Evolutionary conservation across 257 asterid genomes (phyloP).

Genomic region (Salvia miltiorrhiza): DNA sequence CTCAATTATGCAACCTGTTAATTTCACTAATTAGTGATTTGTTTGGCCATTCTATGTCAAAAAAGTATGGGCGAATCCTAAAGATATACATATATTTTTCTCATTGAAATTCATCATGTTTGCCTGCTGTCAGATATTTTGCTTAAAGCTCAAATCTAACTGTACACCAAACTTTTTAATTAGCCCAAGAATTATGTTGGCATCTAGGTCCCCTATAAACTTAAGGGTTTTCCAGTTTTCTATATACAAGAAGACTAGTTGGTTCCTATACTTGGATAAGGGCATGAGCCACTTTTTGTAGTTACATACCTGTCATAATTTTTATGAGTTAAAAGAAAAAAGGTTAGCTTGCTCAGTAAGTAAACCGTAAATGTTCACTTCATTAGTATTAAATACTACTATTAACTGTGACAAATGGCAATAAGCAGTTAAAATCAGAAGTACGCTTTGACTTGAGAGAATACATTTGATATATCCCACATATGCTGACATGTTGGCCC

Average conservation of each 20-base stretch:
- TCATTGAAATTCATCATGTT: background rate
- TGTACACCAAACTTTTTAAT: background rate
- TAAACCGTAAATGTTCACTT: background rate
- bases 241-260: background rate
- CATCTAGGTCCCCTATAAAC: background rate
- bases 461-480: background rate
- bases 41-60: no score
- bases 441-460: no score
- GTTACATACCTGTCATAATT: background rate
- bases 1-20: background rate
- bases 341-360: background rate
- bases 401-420: background rate
- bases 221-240: background rate
- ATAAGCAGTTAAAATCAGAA: background rate
- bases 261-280: background rate
- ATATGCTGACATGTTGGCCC: background rate
- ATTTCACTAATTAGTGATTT: no score
- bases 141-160: background rate
- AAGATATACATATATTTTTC: no score
- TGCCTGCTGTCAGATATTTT: background rate
- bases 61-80: no score
- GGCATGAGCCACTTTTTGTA: background rate
- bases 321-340: background rate
- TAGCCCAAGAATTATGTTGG: background rate
- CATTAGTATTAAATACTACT: background rate